Evolutionary conservation across 2,329 filamentous ascomycete species (phyloP), one percentile per base, ranked within the genome.

Genomic region (Exophiala sideris): DNA sequence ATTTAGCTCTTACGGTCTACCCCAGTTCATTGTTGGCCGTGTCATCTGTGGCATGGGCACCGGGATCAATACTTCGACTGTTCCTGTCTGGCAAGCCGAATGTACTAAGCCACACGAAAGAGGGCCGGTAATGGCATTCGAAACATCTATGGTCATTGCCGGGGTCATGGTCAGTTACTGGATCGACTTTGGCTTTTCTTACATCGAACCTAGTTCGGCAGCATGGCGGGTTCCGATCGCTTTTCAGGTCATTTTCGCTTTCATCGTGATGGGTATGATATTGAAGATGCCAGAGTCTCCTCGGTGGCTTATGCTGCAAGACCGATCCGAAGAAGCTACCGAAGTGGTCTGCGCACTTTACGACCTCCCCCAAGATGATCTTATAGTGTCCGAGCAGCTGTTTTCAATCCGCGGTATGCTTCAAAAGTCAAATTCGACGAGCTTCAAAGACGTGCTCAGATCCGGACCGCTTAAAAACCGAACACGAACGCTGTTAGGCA

Each of bases 171-270:
- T 51, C 7, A 21, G 18, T 18, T 78, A 78, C 67, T 79, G 77
- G 77, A 68, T 79, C 52, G 77, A 80, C 58, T 73, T 78, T 45
- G 75, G 76, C 9, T 75, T 80, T 51, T 76, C 76, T 5, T 81
- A 79, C 64, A 65, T 78, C 14, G 77, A 78, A 48, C 72, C 73
- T 4, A 73, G 57, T 46, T 69, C 71, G 11, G 68, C 76, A 12
- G 67, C 75, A n/a, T 82, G 79, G 79, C 71, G 79, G 46, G 79
- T 82, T 57, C 79, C 80, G 0, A 74, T 82, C 45, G 78, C 75
- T 5, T 79, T 83, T 65, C 81, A 83, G 65, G 80, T 82, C 57
- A 59, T 80, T 24, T 78, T 83, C 47, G 79, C 79, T 1, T 52
- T 79, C 1, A 69, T 81, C 29, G 79, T 82, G 21, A 68, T 79